Conservation (phyloP, 352 stramenopile species). For the Phytopythium aichiense region DNA sequence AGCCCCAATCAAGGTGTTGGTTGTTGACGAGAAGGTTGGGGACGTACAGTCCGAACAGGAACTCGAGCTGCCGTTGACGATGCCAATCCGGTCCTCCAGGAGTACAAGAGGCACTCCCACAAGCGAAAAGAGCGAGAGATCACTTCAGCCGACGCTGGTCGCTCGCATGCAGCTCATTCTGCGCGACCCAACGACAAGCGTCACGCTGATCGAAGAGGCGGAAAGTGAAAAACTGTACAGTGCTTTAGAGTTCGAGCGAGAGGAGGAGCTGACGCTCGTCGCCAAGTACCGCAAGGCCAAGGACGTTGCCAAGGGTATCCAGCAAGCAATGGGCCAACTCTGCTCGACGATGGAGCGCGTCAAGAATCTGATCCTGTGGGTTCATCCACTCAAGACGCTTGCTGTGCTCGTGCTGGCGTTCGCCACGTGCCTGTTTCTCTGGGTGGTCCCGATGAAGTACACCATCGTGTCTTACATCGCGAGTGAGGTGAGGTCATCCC, state of each 20-base stretch:
- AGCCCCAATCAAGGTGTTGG: constrained; percentile 19
- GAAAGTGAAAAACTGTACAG: constrained; percentile 29
- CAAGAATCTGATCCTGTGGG: constrained; percentile 38
- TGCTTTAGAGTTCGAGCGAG: constrained; percentile 25
- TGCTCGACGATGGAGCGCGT: constrained; percentile 24
- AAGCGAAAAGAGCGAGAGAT: no score
- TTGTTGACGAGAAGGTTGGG: constrained; percentile 15
- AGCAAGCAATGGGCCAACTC: constrained; percentile 24
- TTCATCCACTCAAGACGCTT: constrained; percentile 29
- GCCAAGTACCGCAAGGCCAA: constrained; percentile 40
- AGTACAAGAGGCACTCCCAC: not conserved
- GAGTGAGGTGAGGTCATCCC: constrained; percentile 14
- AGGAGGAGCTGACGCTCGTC: constrained; percentile 27
- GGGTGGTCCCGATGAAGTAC: constrained; percentile 19
- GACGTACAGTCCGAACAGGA: constrained; percentile 17
- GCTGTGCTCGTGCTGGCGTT: constrained; percentile 12
- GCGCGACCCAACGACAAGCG: constrained; percentile 13
- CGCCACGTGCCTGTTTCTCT: constrained; percentile 11
- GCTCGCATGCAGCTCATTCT: constrained; percentile 27
- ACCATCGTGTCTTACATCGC: constrained; percentile 19
- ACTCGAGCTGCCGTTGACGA: not conserved
- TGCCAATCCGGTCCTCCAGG: not conserved
- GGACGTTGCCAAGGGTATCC: constrained; percentile 33
- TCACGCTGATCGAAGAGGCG: constrained; percentile 23
- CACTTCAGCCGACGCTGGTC: not conserved